Base-by-base conservation (phyloP, 805 yeast genomes). In the Zygoascus ofunaensis region DNA sequence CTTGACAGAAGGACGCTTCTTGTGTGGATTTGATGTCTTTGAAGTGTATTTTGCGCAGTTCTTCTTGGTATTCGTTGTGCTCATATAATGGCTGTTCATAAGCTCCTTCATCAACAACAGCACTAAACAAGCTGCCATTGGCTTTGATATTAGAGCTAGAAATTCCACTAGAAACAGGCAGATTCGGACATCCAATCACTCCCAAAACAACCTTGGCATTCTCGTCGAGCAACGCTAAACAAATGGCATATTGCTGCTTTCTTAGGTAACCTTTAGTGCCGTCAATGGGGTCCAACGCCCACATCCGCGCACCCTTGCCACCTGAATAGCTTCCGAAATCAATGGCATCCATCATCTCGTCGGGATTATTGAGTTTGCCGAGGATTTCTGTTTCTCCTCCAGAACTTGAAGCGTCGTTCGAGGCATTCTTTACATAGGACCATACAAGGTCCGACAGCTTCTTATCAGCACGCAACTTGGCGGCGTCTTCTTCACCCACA, bases 251-350 rank as follows among this genome's bases (percentile, higher is more conserved):
- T 60, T 92, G 99, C 20, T 34, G 37, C 39, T 95, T 94, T 58
- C 99, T 73, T 44, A 92, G 68, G 60, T 92, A 92, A 0, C 99
- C 99, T 61, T 81, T 92, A 18, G 99, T 92, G 5, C 99, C 99
- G 59, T 92, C 99, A 49, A 92, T 89, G 34, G 99, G 99, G 59
- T 92, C 99, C 57, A 92, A 68, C 0, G 97, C 95, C 99, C 99
- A 92, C 60, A 86, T 79, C 49, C 98, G 71, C 20, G 95, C 94
- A 32, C 63, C 68, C 26, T 65, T 53, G 3, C 97, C 95, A 44
- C 97, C 97, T 49, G 71, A 61, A 34, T 83, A 84, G 56, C 76
- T 72, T 39, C 98, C 98, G 48, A 71, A 65, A 59, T 87, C 95
- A 46, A 92, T 83, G 21, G 82, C 71, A 4, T 74, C 69, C 51